Evolutionary conservation across 768 basidiomycete species (phyloP).

Genomic region (Suillus cothurnatus): DNA sequence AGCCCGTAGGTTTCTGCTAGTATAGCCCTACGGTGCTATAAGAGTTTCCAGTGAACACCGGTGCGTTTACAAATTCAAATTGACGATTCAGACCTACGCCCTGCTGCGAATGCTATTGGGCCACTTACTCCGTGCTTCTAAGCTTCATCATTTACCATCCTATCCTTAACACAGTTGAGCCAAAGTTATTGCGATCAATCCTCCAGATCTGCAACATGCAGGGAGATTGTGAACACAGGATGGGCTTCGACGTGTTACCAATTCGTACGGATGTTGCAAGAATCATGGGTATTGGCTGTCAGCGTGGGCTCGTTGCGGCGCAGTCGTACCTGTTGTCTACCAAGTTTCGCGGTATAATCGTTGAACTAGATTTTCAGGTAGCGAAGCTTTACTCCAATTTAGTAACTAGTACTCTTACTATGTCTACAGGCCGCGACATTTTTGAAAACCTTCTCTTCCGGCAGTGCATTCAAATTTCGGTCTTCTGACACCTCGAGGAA

Average conservation of each 20-base stretch:
- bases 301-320: background rate
- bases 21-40: background rate
- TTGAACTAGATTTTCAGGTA: background rate
- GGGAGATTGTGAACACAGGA: background rate
- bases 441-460: background rate
- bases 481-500: background rate
- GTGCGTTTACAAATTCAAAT: background rate
- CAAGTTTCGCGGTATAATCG: background rate
- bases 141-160: background rate
- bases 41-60: background rate
- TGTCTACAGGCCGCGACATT: background rate
- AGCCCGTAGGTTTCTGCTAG: background rate
- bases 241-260: background rate
- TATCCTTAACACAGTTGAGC: background rate
- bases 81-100: background rate
- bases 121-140: background rate
- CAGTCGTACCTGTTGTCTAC: background rate
- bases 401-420: no score
- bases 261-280: background rate
- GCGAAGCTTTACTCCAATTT: background rate
- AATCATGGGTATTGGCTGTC: background rate
- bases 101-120: background rate
- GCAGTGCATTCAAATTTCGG: background rate
- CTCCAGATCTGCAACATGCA: background rate
- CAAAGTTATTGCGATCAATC: background rate